Percentiles rank a stretch among this genome's conserved stretches.
phyloP scores from a whole-genome alignment of 495 filamentous ascomycete genomes.

The Zalerion maritima region DNA sequence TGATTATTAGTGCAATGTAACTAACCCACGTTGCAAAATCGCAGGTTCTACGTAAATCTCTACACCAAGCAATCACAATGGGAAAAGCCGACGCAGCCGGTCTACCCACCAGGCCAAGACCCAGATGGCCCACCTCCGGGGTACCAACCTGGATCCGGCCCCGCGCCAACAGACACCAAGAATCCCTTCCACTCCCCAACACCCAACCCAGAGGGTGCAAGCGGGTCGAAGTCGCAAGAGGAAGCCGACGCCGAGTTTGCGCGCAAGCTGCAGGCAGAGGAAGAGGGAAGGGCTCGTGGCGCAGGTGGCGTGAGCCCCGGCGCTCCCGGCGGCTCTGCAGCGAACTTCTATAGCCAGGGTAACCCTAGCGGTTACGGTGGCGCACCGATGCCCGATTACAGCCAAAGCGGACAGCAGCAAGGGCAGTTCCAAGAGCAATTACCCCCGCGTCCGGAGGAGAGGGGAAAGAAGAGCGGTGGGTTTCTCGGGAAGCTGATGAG shows the following conservation, averaged over 20 bases:
- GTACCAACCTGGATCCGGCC: conserved; percentile 35
- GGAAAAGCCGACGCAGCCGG: conserved; percentile 56
- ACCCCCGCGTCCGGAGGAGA: conserved; percentile 20
- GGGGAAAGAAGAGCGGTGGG: conserved; percentile 20
- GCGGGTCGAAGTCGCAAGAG: conserved; percentile 17
- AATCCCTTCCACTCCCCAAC: conserved; percentile 42
- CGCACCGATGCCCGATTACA: conserved; percentile 11
- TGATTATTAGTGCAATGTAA: conserved; percentile 5
- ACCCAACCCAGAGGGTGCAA: conserved; percentile 9
- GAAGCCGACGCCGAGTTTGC: conserved; percentile 64
- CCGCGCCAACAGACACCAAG: conserved; percentile 40
- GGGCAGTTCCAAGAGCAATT: conserved; percentile 22
- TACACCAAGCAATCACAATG: conserved; percentile 79
- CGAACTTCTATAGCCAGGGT: conserved; percentile 30
- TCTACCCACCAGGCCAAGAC: conserved; percentile 28
- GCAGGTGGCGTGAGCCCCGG: conserved; percentile 7
- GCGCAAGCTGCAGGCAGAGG: conserved; percentile 66
- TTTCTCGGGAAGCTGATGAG: conserved; percentile 39
- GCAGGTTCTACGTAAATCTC: conserved; percentile 78
- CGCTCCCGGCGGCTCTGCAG: conserved; percentile 20
- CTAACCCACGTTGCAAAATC: conserved; percentile 3
- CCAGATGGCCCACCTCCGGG: conserved; percentile 47
- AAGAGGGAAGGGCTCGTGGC: conserved; percentile 45
- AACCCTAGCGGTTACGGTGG: conserved; percentile 12
- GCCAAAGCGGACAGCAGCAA: conserved; percentile 9